A percentile compares a stretch with the other conserved stretches of the same genome.
Evolutionary conservation across 108 stramenopile genomes (phyloP).

Genomic region (Cyclotella choctawhatcheeana): DNA sequence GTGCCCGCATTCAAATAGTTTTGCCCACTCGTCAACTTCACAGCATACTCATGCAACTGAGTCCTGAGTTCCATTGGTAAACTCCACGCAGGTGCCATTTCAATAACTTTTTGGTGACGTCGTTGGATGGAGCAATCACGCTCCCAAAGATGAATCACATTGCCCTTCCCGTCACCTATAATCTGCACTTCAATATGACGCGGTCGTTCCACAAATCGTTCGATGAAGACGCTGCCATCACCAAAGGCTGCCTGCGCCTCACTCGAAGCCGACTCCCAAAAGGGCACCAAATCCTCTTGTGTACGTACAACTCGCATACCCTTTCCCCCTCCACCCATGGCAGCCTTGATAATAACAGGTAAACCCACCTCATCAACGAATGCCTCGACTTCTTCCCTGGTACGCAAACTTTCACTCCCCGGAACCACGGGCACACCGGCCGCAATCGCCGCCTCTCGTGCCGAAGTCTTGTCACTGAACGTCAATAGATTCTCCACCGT

Average conservation of each 20-base stretch:
- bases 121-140: constrained; percentile 96
- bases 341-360: constrained; percentile 94
- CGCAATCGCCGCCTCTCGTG: constrained; percentile 78
- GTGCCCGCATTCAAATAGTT: constrained; percentile 98
- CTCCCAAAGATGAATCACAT: constrained; percentile 94
- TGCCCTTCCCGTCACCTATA: constrained; percentile 92
- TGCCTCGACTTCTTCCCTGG: constrained; percentile 49
- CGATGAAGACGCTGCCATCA: constrained; percentile 85
- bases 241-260: constrained; percentile 87
- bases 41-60: constrained; percentile 87
- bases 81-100: constrained; percentile 95
- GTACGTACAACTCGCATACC: constrained; percentile 90
- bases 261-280: constrained; percentile 66
- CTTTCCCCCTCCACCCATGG: constrained; percentile 93
- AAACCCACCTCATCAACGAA: constrained; percentile 71
- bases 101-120: constrained; percentile 97
- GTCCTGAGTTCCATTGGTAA: constrained; percentile 68
- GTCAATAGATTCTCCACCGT: constrained; percentile 77
- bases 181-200: constrained; percentile 97
- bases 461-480: constrained; percentile 90
- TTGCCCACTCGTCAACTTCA: constrained; percentile 76
- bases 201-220: constrained; percentile 84
- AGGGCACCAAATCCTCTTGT: constrained; percentile 64
- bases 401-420: constrained; percentile 64
- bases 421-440: constrained; percentile 89